phyloP scores from a whole-genome alignment of 108 stramenopile species.

The Conticribra weissflogii region DNA sequence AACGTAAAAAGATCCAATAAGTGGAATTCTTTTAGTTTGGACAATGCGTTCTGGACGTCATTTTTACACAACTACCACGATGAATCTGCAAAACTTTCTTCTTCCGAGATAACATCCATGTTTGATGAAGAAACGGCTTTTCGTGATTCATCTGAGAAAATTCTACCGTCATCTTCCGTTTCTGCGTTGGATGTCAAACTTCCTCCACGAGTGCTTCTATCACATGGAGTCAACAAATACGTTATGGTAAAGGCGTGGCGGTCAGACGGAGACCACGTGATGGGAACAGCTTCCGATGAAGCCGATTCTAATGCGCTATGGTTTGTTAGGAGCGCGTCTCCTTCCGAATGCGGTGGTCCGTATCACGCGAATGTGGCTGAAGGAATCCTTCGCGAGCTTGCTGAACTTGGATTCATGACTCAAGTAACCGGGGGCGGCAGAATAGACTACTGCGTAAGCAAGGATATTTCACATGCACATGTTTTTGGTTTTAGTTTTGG shows the following conservation, averaged over 20 bases:
- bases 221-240: slow-evolving; percentile 74
- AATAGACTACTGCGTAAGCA: slow-evolving; percentile 53
- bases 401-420: slow-evolving; percentile 40
- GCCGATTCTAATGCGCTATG: slow-evolving; percentile 11
- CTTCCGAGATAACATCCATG: slow-evolving; percentile 8
- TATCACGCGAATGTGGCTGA: slow-evolving; percentile 78
- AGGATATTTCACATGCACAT: slow-evolving; percentile 31
- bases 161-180: background rate
- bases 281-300: background rate
- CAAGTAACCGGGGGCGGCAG: slow-evolving; percentile 73
- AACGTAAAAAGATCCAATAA: slow-evolving; percentile 39
- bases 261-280: slow-evolving; percentile 1
- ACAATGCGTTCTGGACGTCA: slow-evolving; percentile 74
- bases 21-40: slow-evolving; percentile 60
- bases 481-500: slow-evolving; percentile 79
- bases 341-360: slow-evolving; percentile 71
- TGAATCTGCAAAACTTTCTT: slow-evolving; percentile 8
- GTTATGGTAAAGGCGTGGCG: slow-evolving; percentile 51
- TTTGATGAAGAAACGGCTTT: slow-evolving; percentile 2
- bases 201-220: slow-evolving; percentile 58
- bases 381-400: slow-evolving; percentile 55
- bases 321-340: slow-evolving; percentile 75
- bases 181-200: slow-evolving; percentile 20
- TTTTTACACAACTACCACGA: slow-evolving; percentile 42
- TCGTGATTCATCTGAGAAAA: background rate